Evolutionary conservation across 768 basidiomycete genomes (phyloP).

Genomic region (Termitomyces sp.): DNA sequence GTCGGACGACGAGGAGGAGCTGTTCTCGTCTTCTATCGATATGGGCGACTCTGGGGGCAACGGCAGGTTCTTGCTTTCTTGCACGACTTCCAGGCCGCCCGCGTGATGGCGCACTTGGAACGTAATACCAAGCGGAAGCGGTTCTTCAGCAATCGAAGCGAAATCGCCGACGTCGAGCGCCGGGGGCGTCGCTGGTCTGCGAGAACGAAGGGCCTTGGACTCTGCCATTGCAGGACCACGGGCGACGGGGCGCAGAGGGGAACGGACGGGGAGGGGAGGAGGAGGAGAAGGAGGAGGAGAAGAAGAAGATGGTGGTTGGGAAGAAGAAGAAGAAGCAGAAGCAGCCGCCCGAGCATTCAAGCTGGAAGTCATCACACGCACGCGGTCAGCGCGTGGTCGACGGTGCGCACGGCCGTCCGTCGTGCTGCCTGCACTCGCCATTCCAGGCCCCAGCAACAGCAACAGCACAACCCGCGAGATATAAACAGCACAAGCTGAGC

Average conservation of each 20-base stretch:
- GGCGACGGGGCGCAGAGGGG: slow-evolving; percentile 29
- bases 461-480: neutral
- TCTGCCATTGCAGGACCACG: slow-evolving; percentile 15
- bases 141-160: slow-evolving; percentile 18
- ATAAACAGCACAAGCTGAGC: neutral
- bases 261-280: slow-evolving; percentile 28
- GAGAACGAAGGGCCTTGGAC: slow-evolving; percentile 8
- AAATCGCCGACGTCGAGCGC: slow-evolving; percentile 20
- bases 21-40: slow-evolving; percentile 19
- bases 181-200: slow-evolving; percentile 18
- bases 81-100: slow-evolving; percentile 16
- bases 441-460: slow-evolving; percentile 7
- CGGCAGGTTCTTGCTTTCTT: slow-evolving; percentile 18
- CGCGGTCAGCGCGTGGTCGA: slow-evolving; percentile 39
- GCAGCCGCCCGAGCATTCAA: slow-evolving; percentile 15
- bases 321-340: slow-evolving; percentile 22
- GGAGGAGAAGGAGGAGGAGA: no score
- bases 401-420: neutral
- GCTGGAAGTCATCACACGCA: slow-evolving; percentile 32
- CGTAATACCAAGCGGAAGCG: slow-evolving; percentile 5
- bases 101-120: slow-evolving; percentile 23
- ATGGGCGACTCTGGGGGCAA: slow-evolving; percentile 23
- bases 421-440: slow-evolving; percentile 9
- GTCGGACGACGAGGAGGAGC: slow-evolving; percentile 18
- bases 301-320: slow-evolving; percentile 21